Conservation (phyloP, 441 rosid genomes). For the Eruca vesicaria region DNA sequence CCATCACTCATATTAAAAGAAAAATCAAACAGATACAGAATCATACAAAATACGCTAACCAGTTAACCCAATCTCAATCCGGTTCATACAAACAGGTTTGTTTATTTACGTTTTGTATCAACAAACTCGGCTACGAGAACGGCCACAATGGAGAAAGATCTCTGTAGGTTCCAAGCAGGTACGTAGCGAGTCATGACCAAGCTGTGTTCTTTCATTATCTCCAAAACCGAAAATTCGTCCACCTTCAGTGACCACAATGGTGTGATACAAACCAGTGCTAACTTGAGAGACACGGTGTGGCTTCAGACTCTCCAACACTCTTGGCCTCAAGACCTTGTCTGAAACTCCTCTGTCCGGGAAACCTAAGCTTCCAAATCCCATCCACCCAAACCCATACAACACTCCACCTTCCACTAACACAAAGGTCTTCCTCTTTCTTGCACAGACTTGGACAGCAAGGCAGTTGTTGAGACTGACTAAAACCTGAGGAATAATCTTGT, state of each 20-base stretch:
- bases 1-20: not conserved
- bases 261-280: slow-evolving; percentile 91
- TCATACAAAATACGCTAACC: not conserved
- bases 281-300: slow-evolving; percentile 70
- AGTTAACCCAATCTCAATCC: not conserved
- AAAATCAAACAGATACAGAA: not conserved
- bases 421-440: slow-evolving; percentile 92
- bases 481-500: slow-evolving; percentile 73
- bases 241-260: slow-evolving; percentile 61
- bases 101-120: not conserved
- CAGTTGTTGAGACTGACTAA: slow-evolving; percentile 62
- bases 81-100: slow-evolving; percentile 12
- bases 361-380: slow-evolving; percentile 94
- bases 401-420: slow-evolving; percentile 73
- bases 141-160: slow-evolving; percentile 57
- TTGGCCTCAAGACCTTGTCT: slow-evolving; percentile 74
- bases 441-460: slow-evolving; percentile 92
- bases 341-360: slow-evolving; percentile 73
- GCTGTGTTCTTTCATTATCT: slow-evolving; percentile 90
- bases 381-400: slow-evolving; percentile 87
- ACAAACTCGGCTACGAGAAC: slow-evolving; percentile 27
- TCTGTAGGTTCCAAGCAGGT: slow-evolving; percentile 79
- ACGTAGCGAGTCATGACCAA: slow-evolving; percentile 76
- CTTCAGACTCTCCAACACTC: slow-evolving; percentile 68
- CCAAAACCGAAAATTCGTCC: slow-evolving; percentile 89